Evolutionary conservation across 768 basidiomycete species (phyloP), one percentile per base, ranked within the genome.

Genomic region (Trichaptum fuscoviolaceum): DNA sequence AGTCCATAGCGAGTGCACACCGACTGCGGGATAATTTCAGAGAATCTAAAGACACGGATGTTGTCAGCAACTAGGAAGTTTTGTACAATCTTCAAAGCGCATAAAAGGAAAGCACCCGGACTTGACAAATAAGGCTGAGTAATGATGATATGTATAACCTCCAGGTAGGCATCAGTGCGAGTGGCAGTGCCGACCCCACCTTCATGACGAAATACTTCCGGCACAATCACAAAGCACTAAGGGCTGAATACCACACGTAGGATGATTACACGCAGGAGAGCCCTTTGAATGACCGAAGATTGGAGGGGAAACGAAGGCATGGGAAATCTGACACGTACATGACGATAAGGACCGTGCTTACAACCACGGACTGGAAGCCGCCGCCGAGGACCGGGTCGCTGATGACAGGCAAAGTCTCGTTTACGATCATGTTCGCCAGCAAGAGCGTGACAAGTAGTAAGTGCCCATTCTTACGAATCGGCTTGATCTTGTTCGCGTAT

Each of bases 1-100:
- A 96, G 83, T 24, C 95, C 95, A 79, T 94, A 90, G 42, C 94
- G 90, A 24, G 92, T 92, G 76, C 92, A 96, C n/a, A 96, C 80
- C 1, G 92, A 92, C 73, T 96, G 94, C 0, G 94, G 94, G 68
- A 96, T 95, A 69, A 96, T 93, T 78, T 96, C 93, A 26, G 93
- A 80, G 74, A 95, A 96, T 67, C 93, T 95, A 30, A 30, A 8
- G 30, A 71, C 42, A 65, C 57, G 58, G 62, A 59, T 20, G 59
- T 64, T 26, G n/a, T 18, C n/a, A 58, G 35, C 60, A 20, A 17
- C 59, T 24, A 6, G 30, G 30, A 30, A 3, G 8, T 30, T 30
- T 30, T 8, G 30, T 30, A n/a, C n/a, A n/a, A n/a, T n/a, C n/a
- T n/a, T n/a, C n/a, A n/a, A n/a, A n/a, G n/a, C n/a, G n/a, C n/a